Evolutionary conservation across 345 rosid genomes (phyloP).

Genomic region (Lepidium didymum): DNA sequence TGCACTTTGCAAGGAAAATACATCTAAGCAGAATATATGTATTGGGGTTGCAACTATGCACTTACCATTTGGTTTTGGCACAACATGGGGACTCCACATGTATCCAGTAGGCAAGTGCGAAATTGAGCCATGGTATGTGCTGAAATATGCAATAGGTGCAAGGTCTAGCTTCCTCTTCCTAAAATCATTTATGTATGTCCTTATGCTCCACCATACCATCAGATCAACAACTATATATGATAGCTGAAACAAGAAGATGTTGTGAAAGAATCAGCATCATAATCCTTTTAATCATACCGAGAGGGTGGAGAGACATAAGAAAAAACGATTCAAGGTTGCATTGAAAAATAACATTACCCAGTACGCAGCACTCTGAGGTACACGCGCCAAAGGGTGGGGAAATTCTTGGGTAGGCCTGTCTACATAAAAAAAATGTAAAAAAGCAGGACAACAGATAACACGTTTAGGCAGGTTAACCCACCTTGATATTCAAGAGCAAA

Average conservation of each 20-base stretch:
- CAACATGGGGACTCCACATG: slow-evolving; percentile 97
- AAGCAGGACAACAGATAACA: slow-evolving; percentile 1
- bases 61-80: slow-evolving; percentile 94
- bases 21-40: not conserved
- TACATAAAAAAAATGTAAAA: slow-evolving; percentile 54
- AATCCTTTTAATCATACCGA: not conserved
- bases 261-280: not conserved
- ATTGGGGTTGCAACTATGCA: not conserved
- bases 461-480: not conserved
- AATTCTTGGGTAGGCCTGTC: slow-evolving; percentile 99
- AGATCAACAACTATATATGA: slow-evolving; percentile 92
- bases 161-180: slow-evolving; percentile 81
- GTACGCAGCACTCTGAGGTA: slow-evolving; percentile 86
- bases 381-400: slow-evolving; percentile 98
- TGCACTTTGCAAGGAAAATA: not conserved
- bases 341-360: slow-evolving; percentile 58
- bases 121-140: slow-evolving; percentile 89
- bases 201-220: slow-evolving; percentile 96
- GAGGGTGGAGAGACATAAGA: not conserved
- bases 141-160: slow-evolving; percentile 87
- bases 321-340: not conserved
- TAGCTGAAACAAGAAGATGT: slow-evolving; percentile 42
- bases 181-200: slow-evolving; percentile 88
- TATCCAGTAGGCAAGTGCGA: slow-evolving; percentile 96
- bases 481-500: not conserved